Conservation (phyloP, 495 filamentous ascomycete genomes). For the Tuber magnatum region DNA sequence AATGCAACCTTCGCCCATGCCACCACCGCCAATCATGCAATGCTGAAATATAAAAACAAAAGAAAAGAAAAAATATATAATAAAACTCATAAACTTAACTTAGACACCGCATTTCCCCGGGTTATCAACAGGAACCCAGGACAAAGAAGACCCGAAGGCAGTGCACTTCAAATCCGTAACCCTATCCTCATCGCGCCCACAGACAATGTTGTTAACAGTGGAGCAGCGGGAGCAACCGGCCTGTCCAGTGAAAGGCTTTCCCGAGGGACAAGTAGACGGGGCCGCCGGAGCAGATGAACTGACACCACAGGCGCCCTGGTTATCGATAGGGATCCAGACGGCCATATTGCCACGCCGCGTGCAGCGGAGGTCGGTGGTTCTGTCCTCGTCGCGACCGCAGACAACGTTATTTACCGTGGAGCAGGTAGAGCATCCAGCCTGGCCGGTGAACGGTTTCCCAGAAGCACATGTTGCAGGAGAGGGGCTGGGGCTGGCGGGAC, state of each 20-base stretch:
- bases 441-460: no score
- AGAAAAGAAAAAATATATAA: background rate
- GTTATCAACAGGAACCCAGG: constrained; percentile 14
- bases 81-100: background rate
- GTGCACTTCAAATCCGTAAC: constrained; percentile 11
- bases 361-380: no score
- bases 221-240: constrained; percentile 6
- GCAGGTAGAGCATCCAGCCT: no score
- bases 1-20: background rate
- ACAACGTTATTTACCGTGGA: no score
- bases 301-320: no score
- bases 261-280: background rate
- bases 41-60: background rate
- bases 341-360: no score
- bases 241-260: background rate
- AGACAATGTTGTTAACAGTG: background rate
- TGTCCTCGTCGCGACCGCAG: no score
- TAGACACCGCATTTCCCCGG: constrained; percentile 10
- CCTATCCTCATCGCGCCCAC: constrained; percentile 9
- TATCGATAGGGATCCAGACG: no score
- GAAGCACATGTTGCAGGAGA: background rate
- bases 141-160: background rate
- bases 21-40: background rate
- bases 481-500: no score
- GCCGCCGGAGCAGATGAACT: no score